Evolutionary conservation across 2,329 filamentous ascomycete species (phyloP), one percentile per base, ranked within the genome.

Genomic region (Colletotrichum graminicola): DNA sequence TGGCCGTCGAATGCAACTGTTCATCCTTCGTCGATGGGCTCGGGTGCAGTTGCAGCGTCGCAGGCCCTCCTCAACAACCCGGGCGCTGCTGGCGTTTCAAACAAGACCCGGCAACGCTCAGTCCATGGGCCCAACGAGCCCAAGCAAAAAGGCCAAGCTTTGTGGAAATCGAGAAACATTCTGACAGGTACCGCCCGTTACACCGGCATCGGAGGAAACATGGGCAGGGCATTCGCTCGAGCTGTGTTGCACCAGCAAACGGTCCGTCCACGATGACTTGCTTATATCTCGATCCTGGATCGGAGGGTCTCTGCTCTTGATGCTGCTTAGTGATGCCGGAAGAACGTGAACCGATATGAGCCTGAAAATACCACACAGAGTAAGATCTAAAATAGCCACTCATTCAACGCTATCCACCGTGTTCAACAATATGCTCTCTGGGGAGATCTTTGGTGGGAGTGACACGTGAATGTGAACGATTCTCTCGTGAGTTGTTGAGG

Each of bases 1-100:
- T 39, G 23, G 16, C 16, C 34, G 34, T 45, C 18, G n/a, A 21
- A 62, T 29, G 45, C 45, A 52, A 41, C n/a, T 26, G 51, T 64
- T 63, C 61, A 23, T 63, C 49, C n/a, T 11, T 43, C 61, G 39
- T 26, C 62, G 14, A 21, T 56, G 51, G 51, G 51, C 62, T 45
- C 39, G 41, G 39, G 29, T 51, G 39, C 6, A 5, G 39, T 47
- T 32, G 51, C 51, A 36, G 62, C 21, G 39, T 57, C 43, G n/a
- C 23, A 39, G 45, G 29, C 32, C 16, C 32, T 29, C n/a, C 51
- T 65, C 39, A 63, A 63, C 61, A 63, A 62, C 23, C 29, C 21
- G 43, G 49, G 41, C 43, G 56, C 43, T 29, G 41, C 18, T 67
- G 41, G n/a, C n/a, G 56, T 67, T 71, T 67, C 63, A 62, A 67